Evolutionary conservation across 441 rosid genomes (phyloP).

Genomic region (Omphalea diandra): DNA sequence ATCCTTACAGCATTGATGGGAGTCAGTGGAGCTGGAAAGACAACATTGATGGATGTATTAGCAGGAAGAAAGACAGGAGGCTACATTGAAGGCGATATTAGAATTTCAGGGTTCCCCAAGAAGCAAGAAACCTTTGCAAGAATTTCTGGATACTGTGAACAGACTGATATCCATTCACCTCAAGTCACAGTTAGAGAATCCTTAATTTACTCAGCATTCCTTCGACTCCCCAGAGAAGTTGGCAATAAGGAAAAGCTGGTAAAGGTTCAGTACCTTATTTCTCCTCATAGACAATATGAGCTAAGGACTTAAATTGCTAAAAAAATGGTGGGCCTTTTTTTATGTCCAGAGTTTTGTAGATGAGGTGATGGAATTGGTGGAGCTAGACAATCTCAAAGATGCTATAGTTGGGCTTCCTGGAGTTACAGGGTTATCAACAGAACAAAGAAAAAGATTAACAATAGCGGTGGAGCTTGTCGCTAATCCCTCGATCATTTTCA

Average conservation of each 20-base stretch:
- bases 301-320: neutral
- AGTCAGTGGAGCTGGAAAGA: constrained; percentile 98
- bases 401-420: constrained; percentile 47
- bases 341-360: constrained; percentile 42
- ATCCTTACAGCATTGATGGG: constrained; percentile 95
- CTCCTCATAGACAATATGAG: neutral
- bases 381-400: constrained; percentile 33
- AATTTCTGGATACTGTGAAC: constrained; percentile 95
- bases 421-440: constrained; percentile 49
- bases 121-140: constrained; percentile 96
- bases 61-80: constrained; percentile 94
- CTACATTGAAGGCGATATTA: constrained; percentile 76
- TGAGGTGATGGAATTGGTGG: constrained; percentile 44
- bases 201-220: constrained; percentile 84
- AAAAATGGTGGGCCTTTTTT: neutral
- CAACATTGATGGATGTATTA: constrained; percentile 94
- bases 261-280: neutral
- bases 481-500: too few relatives aligned
- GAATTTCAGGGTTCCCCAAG: constrained; percentile 82
- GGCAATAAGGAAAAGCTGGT: constrained; percentile 71
- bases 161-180: constrained; percentile 86
- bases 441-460: constrained; percentile 49
- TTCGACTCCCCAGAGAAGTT: constrained; percentile 75
- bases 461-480: too few relatives aligned
- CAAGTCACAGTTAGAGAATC: constrained; percentile 88